These are phyloP conservation scores for Hypoxylon sp. DNA, from an alignment of 2,329 filamentous ascomycete genomes.

Conservation along the genomic window DNA sequence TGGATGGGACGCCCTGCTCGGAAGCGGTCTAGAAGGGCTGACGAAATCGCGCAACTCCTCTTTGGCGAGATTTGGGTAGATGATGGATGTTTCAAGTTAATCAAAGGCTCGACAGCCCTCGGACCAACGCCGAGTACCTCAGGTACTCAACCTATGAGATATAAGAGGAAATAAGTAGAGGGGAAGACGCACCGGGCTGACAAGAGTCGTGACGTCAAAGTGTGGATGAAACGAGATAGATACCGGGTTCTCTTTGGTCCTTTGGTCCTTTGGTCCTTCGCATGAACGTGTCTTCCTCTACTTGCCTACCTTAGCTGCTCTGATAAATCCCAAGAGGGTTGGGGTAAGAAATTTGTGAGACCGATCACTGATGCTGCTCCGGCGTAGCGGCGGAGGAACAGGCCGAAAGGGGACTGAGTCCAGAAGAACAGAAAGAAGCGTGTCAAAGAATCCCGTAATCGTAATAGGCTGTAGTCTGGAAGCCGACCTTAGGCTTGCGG, in stretches of 20 bases:
- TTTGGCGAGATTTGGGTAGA: conserved; percentile 1
- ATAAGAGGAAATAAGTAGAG: background rate
- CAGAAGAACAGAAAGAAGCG: conserved; percentile 9
- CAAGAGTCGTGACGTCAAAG: conserved; percentile 30
- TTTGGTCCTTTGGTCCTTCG: too few relatives aligned
- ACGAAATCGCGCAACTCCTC: conserved; percentile 1
- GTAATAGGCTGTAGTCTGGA: conserved; percentile 15
- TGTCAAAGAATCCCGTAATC: conserved; percentile 22
- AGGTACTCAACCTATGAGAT: too few relatives aligned
- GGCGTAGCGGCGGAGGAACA: conserved; percentile 32
- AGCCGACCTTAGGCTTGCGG: conserved; percentile 16
- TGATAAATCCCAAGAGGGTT: conserved; percentile 9
- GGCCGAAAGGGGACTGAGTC: conserved; percentile 29
- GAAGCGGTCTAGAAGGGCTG: background rate
- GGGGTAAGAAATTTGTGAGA: conserved; percentile 2
- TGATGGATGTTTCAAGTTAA: conserved; percentile 1
- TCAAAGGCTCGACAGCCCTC: background rate
- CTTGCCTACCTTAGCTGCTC: conserved; percentile 1
- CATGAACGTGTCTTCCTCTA: conserved; percentile 12
- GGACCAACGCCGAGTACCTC: background rate
- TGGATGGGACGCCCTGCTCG: background rate
- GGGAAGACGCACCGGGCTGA: conserved; percentile 13
- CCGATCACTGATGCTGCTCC: conserved; percentile 10
- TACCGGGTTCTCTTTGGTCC: too few relatives aligned
- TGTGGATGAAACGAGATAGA: conserved; percentile 28